Base-by-base conservation (phyloP, 345 rosid genomes). In the Eucalyptus virginea region DNA sequence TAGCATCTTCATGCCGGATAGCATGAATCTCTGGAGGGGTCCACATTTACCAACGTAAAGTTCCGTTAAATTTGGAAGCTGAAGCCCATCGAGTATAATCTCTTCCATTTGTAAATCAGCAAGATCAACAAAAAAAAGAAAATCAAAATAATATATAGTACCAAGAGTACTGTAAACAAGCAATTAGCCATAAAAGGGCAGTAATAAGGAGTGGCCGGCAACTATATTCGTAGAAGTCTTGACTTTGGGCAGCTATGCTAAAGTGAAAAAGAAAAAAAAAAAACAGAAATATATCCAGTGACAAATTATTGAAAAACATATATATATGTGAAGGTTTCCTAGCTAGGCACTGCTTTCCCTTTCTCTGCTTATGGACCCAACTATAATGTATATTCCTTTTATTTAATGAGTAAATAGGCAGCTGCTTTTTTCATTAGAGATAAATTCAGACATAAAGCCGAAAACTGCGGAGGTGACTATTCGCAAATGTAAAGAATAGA, bases 1-100 rank as follows among this genome's bases (percentile, higher is more conserved):
- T 1, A 47, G 48, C 13, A 1, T 47, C 4, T 0, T 47, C 48
- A 47, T 47, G 13, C 48, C 0, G 4, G 48, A 11, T 47, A 47
- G 48, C 12, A 11, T 47, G 48, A 47, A 3, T 47, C 48, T 47
- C 48, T 47, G 1, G 4, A 47, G 48, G 4, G 48, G 13, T 11
- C 13, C 48, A 47, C 48, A 44, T 44, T 9, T 9, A 44, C 3
- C 47, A 44, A 44, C 10, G 1, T 8, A 9, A 44, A 44, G 47
- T 2, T 44, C 3, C 11, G 1, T 47, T 47, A 47, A 47, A 47
- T 47, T 1, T 47, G 48, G 48, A 47, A 47, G 48, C 4, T 47
- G 48, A 47, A 47, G 48, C 48, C 48, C 48, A 11, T 47, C 48
- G 4, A 47, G 48, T 47, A 3, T 11, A 11, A 47, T 47, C 48